Conservation (phyloP, 805 yeast species). For the Myxozyma neotropica region DNA sequence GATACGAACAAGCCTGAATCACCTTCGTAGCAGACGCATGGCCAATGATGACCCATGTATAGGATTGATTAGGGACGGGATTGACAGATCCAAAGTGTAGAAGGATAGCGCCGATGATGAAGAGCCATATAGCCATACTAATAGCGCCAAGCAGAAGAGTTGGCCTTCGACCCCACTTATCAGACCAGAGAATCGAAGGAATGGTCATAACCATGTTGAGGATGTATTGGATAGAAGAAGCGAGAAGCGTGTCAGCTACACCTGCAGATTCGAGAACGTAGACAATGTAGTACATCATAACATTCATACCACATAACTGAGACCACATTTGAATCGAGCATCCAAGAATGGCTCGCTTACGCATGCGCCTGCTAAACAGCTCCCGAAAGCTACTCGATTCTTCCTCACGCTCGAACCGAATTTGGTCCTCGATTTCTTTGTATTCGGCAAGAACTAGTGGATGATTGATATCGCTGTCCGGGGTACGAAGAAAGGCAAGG, state of each 20-base stretch:
- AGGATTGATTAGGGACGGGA: slow-evolving; percentile 52
- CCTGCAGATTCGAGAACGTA: slow-evolving; percentile 53
- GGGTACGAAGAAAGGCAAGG: slow-evolving; percentile 51
- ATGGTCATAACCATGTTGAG: slow-evolving; percentile 55
- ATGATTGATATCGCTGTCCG: slow-evolving; percentile 35
- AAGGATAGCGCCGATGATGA: slow-evolving; percentile 67
- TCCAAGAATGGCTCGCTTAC: slow-evolving; percentile 46
- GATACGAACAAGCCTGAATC: slow-evolving; percentile 54
- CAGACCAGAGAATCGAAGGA: slow-evolving; percentile 58
- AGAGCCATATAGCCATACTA: slow-evolving; percentile 62
- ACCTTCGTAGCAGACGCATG: slow-evolving; percentile 54
- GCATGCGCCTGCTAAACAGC: slow-evolving; percentile 18
- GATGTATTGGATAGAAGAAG: slow-evolving; percentile 50
- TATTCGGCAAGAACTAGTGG: slow-evolving; percentile 34
- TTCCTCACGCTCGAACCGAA: slow-evolving; percentile 30
- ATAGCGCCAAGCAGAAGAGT: slow-evolving; percentile 62
- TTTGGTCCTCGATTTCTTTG: slow-evolving; percentile 34
- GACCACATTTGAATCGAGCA: slow-evolving; percentile 38
- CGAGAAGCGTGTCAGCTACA: slow-evolving; percentile 51
- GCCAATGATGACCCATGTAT: slow-evolving; percentile 49
- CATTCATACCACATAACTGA: slow-evolving; percentile 50
- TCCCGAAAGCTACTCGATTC: slow-evolving; percentile 18
- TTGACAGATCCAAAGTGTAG: slow-evolving; percentile 45
- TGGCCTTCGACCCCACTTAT: slow-evolving; percentile 67
- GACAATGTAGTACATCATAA: slow-evolving; percentile 53